Evolutionary conservation across 2,329 filamentous ascomycete species (phyloP).

Genomic region (Aspergillus proliferans): DNA sequence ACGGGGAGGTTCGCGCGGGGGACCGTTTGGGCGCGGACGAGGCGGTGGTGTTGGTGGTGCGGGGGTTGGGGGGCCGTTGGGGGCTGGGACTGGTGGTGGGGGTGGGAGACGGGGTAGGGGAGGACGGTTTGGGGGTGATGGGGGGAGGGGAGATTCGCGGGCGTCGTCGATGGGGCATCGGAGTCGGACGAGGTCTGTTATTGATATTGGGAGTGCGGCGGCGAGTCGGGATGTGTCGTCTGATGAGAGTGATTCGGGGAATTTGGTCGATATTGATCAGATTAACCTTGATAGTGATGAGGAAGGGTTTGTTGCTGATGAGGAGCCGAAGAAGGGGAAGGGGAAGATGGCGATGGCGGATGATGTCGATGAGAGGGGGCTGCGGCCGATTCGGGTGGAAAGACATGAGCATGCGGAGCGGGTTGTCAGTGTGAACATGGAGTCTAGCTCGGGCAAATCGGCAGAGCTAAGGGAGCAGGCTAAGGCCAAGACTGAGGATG

Average conservation of each 20-base stretch:
- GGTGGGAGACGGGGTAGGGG: constrained; percentile 17
- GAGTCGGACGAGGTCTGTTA: constrained; percentile 21
- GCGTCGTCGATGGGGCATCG: constrained; percentile 22
- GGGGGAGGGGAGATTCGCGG: constrained; percentile 13
- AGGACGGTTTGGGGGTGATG: constrained; percentile 9
- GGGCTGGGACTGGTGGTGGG: constrained; percentile 16
- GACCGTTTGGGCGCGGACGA: constrained; percentile 24
- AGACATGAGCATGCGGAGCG: constrained; percentile 52
- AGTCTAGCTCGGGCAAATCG: constrained; percentile 43
- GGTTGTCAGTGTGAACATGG: constrained; percentile 48
- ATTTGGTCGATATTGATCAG: constrained; percentile 51
- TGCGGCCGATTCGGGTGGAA: constrained; percentile 51
- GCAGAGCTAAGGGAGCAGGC: constrained; percentile 35
- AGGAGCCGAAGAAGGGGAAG: constrained; percentile 26
- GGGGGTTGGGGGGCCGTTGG: constrained; percentile 23
- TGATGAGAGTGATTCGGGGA: constrained; percentile 43
- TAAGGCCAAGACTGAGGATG: constrained; percentile 26
- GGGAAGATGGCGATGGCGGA: constrained; percentile 27
- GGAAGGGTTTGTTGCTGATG: constrained; percentile 29
- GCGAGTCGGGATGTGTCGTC: constrained; percentile 28
- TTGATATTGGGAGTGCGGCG: constrained; percentile 17
- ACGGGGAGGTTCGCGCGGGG: constrained; percentile 22
- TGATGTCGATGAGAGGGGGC: constrained; percentile 19
- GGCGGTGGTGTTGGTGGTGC: constrained; percentile 17
- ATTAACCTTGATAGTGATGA: constrained; percentile 53